phyloP scores from a whole-genome alignment of 352 stramenopile species.

The Elongisporangium undulatum region DNA sequence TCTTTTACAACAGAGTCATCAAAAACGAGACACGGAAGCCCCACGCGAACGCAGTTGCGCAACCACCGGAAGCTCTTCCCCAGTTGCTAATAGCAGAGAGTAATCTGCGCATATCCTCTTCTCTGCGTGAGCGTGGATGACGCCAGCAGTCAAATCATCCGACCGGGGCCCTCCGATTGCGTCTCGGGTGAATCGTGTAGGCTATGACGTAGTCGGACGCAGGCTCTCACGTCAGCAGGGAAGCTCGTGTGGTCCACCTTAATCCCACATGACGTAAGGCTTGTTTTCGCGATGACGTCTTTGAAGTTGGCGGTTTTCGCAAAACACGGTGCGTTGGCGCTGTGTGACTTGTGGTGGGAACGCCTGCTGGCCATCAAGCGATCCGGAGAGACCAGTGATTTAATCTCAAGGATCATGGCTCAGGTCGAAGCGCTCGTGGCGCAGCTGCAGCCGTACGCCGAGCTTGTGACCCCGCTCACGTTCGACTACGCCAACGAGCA shows the following conservation, averaged over 20 bases:
- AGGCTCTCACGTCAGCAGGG: neutral
- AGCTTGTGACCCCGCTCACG: conserved; percentile 48
- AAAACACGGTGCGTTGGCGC: neutral
- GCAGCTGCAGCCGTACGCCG: conserved; percentile 39
- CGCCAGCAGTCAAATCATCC: neutral
- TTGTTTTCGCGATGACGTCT: conserved; percentile 1
- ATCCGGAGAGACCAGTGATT: neutral
- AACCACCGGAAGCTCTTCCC: neutral
- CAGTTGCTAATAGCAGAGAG: too few species aligned
- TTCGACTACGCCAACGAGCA: conserved; percentile 45
- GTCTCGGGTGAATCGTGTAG: neutral
- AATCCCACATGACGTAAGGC: neutral
- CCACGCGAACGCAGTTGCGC: neutral
- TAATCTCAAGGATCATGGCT: conserved; percentile 20
- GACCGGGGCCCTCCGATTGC: neutral
- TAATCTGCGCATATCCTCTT: neutral
- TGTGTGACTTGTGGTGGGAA: neutral
- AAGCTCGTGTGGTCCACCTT: neutral
- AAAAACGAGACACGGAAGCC: neutral
- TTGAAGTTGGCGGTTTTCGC: neutral
- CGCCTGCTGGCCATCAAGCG: neutral
- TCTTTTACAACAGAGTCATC: neutral
- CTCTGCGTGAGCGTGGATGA: neutral
- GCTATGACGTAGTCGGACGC: neutral
- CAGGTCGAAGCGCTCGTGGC: conserved; percentile 32